phyloP scores from a whole-genome alignment of 805 yeast species.

The Zygoascus ofunaensis region DNA sequence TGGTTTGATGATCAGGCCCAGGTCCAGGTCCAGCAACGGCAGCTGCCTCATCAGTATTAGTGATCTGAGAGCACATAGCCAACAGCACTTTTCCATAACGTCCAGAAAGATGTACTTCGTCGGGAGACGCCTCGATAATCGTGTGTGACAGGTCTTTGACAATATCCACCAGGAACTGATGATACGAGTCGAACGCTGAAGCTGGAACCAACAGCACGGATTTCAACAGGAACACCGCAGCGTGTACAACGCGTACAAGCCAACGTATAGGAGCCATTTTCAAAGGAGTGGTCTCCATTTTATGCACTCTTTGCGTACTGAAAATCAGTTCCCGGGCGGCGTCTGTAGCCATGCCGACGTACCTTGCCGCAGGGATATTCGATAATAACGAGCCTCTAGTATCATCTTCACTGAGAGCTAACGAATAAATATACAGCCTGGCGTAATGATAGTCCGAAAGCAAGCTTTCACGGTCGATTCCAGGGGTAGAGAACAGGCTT shows the following conservation, averaged over 20 bases:
- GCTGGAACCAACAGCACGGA: slow-evolving; percentile 40
- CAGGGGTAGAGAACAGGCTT: slow-evolving; percentile 34
- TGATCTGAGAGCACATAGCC: slow-evolving; percentile 38
- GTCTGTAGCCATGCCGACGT: slow-evolving; percentile 69
- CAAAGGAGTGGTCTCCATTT: slow-evolving; percentile 40
- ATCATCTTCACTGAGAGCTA: slow-evolving; percentile 48
- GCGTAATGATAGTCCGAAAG: slow-evolving; percentile 80
- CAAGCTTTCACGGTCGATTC: slow-evolving; percentile 58
- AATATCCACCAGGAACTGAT: slow-evolving; percentile 52
- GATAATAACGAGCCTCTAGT: slow-evolving; percentile 23
- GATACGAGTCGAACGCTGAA: slow-evolving; percentile 15
- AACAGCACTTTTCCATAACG: slow-evolving; percentile 47
- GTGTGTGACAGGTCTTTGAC: slow-evolving; percentile 67
- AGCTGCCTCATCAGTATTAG: not conserved
- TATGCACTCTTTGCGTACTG: slow-evolving; percentile 61
- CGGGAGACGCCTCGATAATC: slow-evolving; percentile 76
- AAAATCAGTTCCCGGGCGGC: slow-evolving; percentile 75
- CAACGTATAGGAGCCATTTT: slow-evolving; percentile 86
- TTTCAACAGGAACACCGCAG: slow-evolving; percentile 84
- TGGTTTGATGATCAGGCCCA: not conserved
- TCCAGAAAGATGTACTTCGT: slow-evolving; percentile 75
- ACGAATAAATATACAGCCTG: slow-evolving; percentile 71
- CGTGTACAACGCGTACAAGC: slow-evolving; percentile 76
- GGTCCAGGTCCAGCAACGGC: not conserved
- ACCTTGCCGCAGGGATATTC: slow-evolving; percentile 50